Percentiles rank a stretch among this genome's conserved stretches.
These are phyloP conservation scores for Scedosporium boydii DNA, from an alignment of 2,329 filamentous ascomycete species.

Conservation along the genomic window DNA sequence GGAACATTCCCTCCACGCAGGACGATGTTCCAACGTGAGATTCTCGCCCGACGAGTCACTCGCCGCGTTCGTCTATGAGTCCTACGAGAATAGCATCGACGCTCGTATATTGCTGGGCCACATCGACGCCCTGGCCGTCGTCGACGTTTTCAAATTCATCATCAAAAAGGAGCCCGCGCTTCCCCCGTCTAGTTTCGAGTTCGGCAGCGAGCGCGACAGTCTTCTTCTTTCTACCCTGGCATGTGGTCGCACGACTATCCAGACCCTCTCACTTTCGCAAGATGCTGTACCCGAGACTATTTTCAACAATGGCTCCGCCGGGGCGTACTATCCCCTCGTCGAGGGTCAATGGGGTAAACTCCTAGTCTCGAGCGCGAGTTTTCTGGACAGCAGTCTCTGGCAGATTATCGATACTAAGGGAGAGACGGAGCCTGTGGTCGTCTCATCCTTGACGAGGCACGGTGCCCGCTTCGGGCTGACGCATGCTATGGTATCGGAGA, in stretches of 20 bases:
- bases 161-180: conserved; percentile 17
- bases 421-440: background rate
- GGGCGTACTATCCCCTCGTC: conserved; percentile 17
- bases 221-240: conserved; percentile 24
- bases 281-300: conserved; percentile 18
- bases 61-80: conserved; percentile 23
- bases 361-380: conserved; percentile 25
- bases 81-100: conserved; percentile 15
- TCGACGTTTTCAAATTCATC: conserved; percentile 19
- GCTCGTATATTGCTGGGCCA: conserved; percentile 21
- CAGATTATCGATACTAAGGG: conserved; percentile 18
- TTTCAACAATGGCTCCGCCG: conserved; percentile 17
- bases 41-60: conserved; percentile 26
- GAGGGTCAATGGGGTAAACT: conserved; percentile 18
- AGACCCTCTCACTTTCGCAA: conserved; percentile 17
- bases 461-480: conserved; percentile 23
- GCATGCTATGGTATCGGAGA: conserved; percentile 26
- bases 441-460: conserved; percentile 8
- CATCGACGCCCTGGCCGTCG: conserved; percentile 16
- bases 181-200: conserved; percentile 23
- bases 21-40: conserved; percentile 16
- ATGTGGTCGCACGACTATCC: conserved; percentile 22
- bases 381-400: conserved; percentile 28
- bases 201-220: conserved; percentile 20
- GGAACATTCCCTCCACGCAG: conserved; percentile 8